Evolutionary conservation across 169 alveolate species (phyloP).

Genomic region (Cryptosporidium ubiquitum): DNA sequence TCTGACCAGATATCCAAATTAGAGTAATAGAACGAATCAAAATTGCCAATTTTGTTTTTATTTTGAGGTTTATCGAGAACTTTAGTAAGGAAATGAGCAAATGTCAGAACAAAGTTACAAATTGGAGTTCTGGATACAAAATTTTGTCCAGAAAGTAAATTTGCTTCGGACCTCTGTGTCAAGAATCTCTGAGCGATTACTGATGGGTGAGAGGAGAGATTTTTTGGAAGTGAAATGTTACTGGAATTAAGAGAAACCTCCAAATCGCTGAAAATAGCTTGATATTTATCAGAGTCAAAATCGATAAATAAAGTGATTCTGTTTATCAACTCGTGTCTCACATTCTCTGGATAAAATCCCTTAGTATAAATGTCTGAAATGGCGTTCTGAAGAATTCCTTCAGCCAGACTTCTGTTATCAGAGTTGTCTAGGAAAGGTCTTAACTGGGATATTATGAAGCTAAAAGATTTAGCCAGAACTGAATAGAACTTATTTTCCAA

Average conservation of each 20-base stretch:
- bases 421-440: neutral
- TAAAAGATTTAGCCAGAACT: neutral
- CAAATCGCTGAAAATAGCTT: neutral
- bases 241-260: neutral
- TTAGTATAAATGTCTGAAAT: neutral
- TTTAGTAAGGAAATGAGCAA: neutral
- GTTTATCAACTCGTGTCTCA: conserved; percentile 23
- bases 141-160: neutral
- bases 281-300: neutral
- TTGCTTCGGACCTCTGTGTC: conserved; percentile 15
- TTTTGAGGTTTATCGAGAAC: conserved; percentile 18
- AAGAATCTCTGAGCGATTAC: conserved; percentile 2
- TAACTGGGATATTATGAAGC: conserved; percentile 11
- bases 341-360: conserved; percentile 18
- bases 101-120: conserved; percentile 8
- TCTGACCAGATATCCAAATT: conserved; percentile 1
- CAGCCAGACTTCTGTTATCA: neutral
- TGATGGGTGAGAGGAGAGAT: neutral
- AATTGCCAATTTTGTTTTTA: neutral
- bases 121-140: conserved; percentile 17
- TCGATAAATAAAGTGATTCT: conserved; percentile 8
- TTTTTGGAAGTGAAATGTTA: neutral
- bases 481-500: neutral
- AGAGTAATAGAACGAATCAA: neutral
- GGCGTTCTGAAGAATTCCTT: conserved; percentile 1